Base-by-base conservation (phyloP, 352 stramenopile genomes). In the Globisporangium camurandrum region DNA sequence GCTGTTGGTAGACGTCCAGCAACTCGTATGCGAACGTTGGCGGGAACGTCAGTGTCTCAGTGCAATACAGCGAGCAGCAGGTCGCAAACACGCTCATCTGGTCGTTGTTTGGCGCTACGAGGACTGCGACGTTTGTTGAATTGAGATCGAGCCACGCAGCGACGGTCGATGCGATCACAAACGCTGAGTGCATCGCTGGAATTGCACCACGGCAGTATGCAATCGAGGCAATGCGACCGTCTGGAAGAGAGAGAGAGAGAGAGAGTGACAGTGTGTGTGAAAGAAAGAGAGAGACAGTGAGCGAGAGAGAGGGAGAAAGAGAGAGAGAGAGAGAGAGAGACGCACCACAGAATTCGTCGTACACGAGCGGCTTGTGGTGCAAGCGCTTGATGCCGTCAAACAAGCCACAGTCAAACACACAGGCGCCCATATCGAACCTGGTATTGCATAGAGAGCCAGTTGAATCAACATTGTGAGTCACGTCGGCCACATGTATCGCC, bases 41-140 rank as follows among this genome's bases (percentile, higher is more conserved):
- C 14, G 81, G 81, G 30, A 86, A 88, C 1, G 66, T 75, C 6
- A 54, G 69, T 12, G 70, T 73, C 26, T 87, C 72, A 0, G 76
- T 88, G 43, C 75, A 78, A 44, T 94, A 94, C 0, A 94, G 56
- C 31, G 84, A 81, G 41, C 78, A 91, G 52, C 84, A 94, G 1
- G 84, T 90, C n/a, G 81, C 72, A 64, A 90, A 94, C 4, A 94
- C 74, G 50, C 78, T 91, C 69, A 91, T 87, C 52, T 94, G 84
- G 33, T 94, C 80, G 37, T 92, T 89, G 56, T 88, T 92, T 0
- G 84, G 84, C 0, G 84, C 79, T 9, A 94, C 55, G 27, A 94
- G 61, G 40, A 94, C 82, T 12, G 76, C 81, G 27, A 91, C 78
- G 40, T 93, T 90, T 24, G 60, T 70, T 2, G 72, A 61, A 8